Conservation (phyloP, 2,329 filamentous ascomycete species). For the Fusarium keratoplasticum region DNA sequence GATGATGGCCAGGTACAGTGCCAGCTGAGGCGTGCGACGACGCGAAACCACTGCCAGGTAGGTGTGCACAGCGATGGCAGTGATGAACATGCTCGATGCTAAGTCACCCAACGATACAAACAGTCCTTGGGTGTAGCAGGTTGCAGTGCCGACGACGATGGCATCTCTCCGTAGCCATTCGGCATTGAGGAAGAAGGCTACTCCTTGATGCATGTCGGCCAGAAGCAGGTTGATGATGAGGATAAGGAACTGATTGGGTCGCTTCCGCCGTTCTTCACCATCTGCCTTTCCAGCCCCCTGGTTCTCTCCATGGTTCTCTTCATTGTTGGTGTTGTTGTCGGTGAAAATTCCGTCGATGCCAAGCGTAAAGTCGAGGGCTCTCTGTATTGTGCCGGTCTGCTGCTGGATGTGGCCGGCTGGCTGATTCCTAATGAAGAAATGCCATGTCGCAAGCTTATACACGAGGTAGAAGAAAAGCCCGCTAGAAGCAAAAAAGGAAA, state of each 20-base stretch:
- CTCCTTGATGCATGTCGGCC: conserved; percentile 74
- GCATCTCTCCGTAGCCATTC: conserved; percentile 66
- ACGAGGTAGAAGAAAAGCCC: conserved; percentile 47
- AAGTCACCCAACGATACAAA: conserved; percentile 75
- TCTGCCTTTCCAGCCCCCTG: neutral
- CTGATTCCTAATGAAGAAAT: conserved; percentile 37
- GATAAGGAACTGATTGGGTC: conserved; percentile 75
- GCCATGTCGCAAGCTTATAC: conserved; percentile 48
- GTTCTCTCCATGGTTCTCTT: neutral
- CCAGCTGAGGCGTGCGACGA: conserved; percentile 61
- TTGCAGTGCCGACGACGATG: conserved; percentile 63
- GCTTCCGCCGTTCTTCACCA: conserved; percentile 43
- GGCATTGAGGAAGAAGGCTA: conserved; percentile 72
- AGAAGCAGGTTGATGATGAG: conserved; percentile 77
- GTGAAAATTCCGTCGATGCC: conserved; percentile 52
- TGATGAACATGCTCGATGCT: conserved; percentile 74
- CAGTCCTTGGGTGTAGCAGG: conserved; percentile 75
- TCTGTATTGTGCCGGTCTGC: conserved; percentile 32
- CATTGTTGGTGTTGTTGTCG: conserved; percentile 9
- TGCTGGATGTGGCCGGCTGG: conserved; percentile 12
- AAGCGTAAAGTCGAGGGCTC: conserved; percentile 48
- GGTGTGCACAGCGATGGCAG: conserved; percentile 73
- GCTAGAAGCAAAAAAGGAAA: conserved; percentile 47
- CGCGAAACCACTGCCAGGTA: conserved; percentile 71
- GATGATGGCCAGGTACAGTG: conserved; percentile 62